Conservation (phyloP, 129 eudicot genomes). For the Tagetes erecta region DNA sequence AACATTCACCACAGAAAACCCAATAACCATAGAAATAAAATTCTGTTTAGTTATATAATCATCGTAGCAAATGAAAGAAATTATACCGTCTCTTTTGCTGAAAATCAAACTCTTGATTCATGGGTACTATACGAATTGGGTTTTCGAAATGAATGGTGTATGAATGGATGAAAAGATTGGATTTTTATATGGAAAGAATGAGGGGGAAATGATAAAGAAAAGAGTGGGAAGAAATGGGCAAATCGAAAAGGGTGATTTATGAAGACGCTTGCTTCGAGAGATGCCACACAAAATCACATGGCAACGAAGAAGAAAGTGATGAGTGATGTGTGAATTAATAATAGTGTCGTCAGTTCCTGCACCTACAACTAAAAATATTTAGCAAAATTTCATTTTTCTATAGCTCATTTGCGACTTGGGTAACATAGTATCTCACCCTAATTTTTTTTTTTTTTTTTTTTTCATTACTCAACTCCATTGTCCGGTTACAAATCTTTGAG, state of each 20-base stretch:
- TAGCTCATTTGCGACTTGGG: no score
- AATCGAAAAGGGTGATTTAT: constrained; percentile 35
- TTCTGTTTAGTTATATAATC: constrained; percentile 14
- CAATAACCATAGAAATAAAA: not conserved
- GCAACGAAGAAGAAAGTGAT: constrained; percentile 34
- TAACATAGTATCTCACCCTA: no score
- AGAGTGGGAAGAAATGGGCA: constrained; percentile 17
- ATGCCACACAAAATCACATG: constrained; percentile 44
- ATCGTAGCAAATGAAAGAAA: constrained; percentile 16
- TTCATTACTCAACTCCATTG: no score
- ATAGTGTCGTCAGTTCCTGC: constrained; percentile 32
- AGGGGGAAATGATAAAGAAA: constrained; percentile 25
- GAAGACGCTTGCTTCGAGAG: constrained; percentile 28
- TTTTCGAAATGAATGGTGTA: not conserved
- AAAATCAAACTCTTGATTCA: constrained; percentile 13
- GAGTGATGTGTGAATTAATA: not conserved
- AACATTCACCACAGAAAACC: not conserved
- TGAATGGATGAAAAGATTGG: constrained; percentile 1
- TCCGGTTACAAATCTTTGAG: no score
- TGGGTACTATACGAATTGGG: constrained; percentile 1
- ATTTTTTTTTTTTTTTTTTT: no score
- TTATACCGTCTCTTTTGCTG: constrained; percentile 22
- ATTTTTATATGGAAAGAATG: not conserved
- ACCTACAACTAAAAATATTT: not conserved
- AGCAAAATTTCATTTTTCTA: no score